A percentile compares a stretch with the other conserved stretches of the same genome.
Evolutionary conservation across 768 basidiomycete species (phyloP).

Genomic region (Calocera viscosa): DNA sequence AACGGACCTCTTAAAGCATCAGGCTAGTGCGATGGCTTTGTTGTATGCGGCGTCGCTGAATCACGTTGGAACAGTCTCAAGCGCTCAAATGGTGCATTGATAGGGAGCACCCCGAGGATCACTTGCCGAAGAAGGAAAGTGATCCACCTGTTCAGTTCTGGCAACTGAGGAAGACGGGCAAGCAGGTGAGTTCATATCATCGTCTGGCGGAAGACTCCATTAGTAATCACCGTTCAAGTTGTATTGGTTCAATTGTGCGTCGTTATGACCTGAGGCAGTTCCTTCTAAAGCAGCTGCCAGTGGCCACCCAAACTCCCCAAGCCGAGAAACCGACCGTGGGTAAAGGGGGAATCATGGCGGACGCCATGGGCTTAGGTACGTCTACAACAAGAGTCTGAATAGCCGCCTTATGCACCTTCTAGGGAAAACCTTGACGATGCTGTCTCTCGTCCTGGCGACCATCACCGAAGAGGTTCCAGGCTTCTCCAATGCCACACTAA

Average conservation of each 20-base stretch:
- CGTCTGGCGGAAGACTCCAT: constrained; percentile 1
- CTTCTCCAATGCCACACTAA: constrained; percentile 59
- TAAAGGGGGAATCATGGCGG: constrained; percentile 75
- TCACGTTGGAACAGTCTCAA: constrained; percentile 46
- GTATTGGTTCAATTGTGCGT: constrained; percentile 59
- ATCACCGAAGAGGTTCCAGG: constrained; percentile 46
- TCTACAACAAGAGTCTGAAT: constrained; percentile 15
- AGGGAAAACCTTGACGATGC: constrained; percentile 87
- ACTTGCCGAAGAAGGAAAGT: constrained; percentile 46
- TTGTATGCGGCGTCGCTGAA: constrained; percentile 8
- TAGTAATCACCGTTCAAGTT: constrained; percentile 24
- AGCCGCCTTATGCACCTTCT: constrained; percentile 12
- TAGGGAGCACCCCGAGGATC: constrained; percentile 52
- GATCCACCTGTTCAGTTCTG: constrained; percentile 84
- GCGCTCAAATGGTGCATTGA: constrained; percentile 77
- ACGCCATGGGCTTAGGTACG: constrained; percentile 68
- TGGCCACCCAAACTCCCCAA: constrained; percentile 74
- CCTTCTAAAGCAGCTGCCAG: constrained; percentile 26
- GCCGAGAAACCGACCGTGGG: constrained; percentile 51
- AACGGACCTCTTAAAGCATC: constrained; percentile 70
- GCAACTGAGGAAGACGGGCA: constrained; percentile 48
- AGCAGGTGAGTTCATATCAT: constrained; percentile 35
- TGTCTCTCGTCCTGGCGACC: constrained; percentile 68
- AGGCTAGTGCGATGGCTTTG: constrained; percentile 35
- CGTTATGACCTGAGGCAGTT: not conserved